phyloP scores from a whole-genome alignment of 1,139 yeast genomes.

The Blastobotrys apis region DNA sequence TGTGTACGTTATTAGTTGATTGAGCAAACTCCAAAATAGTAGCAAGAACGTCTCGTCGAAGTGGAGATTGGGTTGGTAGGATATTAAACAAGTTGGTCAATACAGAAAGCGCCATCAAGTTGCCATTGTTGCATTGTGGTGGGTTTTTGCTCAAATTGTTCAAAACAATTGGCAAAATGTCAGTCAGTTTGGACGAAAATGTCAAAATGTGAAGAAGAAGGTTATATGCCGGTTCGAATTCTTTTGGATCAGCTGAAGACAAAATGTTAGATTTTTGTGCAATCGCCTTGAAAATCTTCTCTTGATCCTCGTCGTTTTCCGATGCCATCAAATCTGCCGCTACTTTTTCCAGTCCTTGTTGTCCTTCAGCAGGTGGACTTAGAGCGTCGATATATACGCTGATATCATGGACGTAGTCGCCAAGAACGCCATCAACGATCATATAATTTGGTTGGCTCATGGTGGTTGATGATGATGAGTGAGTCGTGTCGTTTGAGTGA shows the following conservation, averaged over 20 bases:
- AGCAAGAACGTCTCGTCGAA: constrained; percentile 34
- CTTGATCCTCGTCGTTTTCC: constrained; percentile 27
- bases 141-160: constrained; percentile 30
- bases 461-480: too few species aligned
- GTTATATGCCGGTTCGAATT: constrained; percentile 42
- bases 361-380: constrained; percentile 28
- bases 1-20: constrained; percentile 32
- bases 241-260: constrained; percentile 36
- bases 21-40: constrained; percentile 36
- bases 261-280: constrained; percentile 34
- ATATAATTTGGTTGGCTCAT: constrained; percentile 26
- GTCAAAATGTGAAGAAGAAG: constrained; percentile 38
- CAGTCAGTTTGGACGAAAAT: constrained; percentile 33
- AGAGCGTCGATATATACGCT: constrained; percentile 38
- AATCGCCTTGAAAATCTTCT: constrained; percentile 32
- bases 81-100: constrained; percentile 42
- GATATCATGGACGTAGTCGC: constrained; percentile 38
- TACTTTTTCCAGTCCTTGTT: constrained; percentile 21
- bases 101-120: constrained; percentile 35
- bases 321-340: constrained; percentile 27
- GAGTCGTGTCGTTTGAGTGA: too few species aligned
- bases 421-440: constrained; percentile 38
- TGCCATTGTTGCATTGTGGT: constrained; percentile 31
- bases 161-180: constrained; percentile 33
- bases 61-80: constrained; percentile 32